phyloP scores from a whole-genome alignment of 495 filamentous ascomycete genomes.

The Chaetomium fimeti region DNA sequence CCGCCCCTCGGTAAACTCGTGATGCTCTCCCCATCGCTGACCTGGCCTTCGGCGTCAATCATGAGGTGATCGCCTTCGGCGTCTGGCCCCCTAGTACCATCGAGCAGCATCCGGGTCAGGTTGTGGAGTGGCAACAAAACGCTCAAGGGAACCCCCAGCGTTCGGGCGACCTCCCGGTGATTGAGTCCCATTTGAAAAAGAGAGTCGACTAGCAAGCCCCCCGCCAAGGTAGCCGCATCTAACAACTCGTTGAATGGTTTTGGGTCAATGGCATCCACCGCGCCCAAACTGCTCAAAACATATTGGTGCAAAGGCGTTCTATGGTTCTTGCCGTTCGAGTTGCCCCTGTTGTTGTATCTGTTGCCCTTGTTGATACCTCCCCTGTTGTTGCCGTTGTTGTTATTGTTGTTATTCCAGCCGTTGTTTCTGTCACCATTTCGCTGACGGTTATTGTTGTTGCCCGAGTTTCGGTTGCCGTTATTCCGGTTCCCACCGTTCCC shows the following conservation, averaged over 20 bases:
- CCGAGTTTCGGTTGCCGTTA: too few species aligned
- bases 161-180: background rate
- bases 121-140: background rate
- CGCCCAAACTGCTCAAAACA: background rate
- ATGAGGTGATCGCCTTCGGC: background rate
- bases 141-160: background rate
- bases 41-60: background rate
- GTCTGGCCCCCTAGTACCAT: background rate
- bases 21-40: too few species aligned
- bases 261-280: background rate
- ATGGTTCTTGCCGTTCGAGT: background rate
- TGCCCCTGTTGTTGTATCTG: conserved; percentile 2
- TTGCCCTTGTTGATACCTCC: too few species aligned
- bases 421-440: too few species aligned
- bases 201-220: background rate
- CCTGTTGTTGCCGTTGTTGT: too few species aligned
- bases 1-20: too few species aligned
- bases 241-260: background rate
- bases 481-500: too few species aligned
- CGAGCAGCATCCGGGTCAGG: background rate
- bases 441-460: too few species aligned
- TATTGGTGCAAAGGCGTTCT: background rate
- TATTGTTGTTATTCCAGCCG: too few species aligned
- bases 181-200: background rate
- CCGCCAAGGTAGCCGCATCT: background rate